Evolutionary conservation across 2,329 filamentous ascomycete genomes (phyloP), one percentile per base, ranked within the genome.

Genomic region (Ilyonectria destructans): DNA sequence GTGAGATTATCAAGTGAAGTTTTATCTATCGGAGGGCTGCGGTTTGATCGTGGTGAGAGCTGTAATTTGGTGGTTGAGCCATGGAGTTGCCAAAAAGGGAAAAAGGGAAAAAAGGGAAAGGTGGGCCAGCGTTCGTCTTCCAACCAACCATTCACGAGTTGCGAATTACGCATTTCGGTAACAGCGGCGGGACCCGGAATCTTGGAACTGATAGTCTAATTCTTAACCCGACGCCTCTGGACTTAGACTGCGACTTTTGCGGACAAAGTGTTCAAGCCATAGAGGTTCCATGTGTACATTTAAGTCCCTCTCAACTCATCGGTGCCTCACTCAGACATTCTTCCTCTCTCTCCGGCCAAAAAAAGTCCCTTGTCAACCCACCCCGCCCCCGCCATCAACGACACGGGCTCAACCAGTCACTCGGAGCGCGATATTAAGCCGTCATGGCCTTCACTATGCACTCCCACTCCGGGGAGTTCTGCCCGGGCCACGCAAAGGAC

Each of bases 401-500:
- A 12, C 31, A 9, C 8, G 15, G 37, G 13, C 40, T 49, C 15
- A 19, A 57, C 29, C 31, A 15, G 31, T 12, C 31, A n/a, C 6
- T 23, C 8, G 43, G 31, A 58, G 21, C 12, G 46, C 8, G 15
- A 29, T 33, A 19, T 13, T 6, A 4, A 21, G 17, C n/a, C 37
- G 29, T 45, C 59, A 98, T 98, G 96, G 95, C 96, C 2, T 97
- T 97, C 84, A 97, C 96, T 5, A 97, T 98, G 86, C 96, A 99
- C 82, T 97, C 94, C 78, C 96, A 99, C 84, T 98, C 96, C 43
- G 96, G 96, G 71, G 94, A 99, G 80, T 99, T 99, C 85, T 99
- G 96, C 84, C 91, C 91, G 10, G 90, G 92, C 74, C 96, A 99
- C 84, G 96, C 96, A 58, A 90, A 92, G 78, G 90, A 97, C 79